Conservation (phyloP, 2,329 filamentous ascomycete genomes). For the Coniochaeta ligniaria region DNA sequence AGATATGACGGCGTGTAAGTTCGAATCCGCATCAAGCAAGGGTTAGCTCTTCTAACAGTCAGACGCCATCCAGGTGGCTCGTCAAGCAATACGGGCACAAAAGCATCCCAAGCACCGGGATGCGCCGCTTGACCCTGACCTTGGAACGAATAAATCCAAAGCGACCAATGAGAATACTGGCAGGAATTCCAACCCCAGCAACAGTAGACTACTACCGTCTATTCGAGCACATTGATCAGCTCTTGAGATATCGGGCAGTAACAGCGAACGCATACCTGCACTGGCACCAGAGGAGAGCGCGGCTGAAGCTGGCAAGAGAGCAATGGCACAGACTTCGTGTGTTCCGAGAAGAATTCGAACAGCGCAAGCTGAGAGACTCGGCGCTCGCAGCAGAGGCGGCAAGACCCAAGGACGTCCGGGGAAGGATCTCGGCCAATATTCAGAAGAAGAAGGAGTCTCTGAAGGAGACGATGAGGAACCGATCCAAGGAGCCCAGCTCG, state of each 20-base stretch:
- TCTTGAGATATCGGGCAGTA: background rate
- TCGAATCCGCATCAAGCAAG: background rate
- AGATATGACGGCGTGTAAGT: slow-evolving; percentile 52
- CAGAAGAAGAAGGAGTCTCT: slow-evolving; percentile 1
- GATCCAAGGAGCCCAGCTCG: background rate
- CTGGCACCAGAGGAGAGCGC: slow-evolving; percentile 24
- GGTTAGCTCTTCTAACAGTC: background rate
- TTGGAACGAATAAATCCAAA: slow-evolving; percentile 38
- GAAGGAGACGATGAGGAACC: background rate
- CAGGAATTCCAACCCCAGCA: slow-evolving; percentile 41
- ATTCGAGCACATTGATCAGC: slow-evolving; percentile 37
- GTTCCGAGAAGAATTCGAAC: slow-evolving; percentile 16
- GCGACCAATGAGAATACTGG: slow-evolving; percentile 31
- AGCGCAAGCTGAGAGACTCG: background rate
- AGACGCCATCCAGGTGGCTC: slow-evolving; percentile 34
- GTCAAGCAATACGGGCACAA: slow-evolving; percentile 30
- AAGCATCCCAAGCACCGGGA: slow-evolving; percentile 31
- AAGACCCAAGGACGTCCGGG: slow-evolving; percentile 5
- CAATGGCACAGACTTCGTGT: slow-evolving; percentile 28
- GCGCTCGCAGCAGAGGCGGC: slow-evolving; percentile 2
- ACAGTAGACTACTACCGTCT: slow-evolving; percentile 50
- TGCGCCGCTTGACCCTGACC: slow-evolving; percentile 35
- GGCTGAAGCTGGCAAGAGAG: slow-evolving; percentile 8
- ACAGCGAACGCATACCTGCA: background rate
- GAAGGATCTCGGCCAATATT: background rate